A percentile compares a stretch with the other conserved stretches of the same genome.
Conservation (phyloP, 306 rosid species). For the Casuarina glauca region DNA sequence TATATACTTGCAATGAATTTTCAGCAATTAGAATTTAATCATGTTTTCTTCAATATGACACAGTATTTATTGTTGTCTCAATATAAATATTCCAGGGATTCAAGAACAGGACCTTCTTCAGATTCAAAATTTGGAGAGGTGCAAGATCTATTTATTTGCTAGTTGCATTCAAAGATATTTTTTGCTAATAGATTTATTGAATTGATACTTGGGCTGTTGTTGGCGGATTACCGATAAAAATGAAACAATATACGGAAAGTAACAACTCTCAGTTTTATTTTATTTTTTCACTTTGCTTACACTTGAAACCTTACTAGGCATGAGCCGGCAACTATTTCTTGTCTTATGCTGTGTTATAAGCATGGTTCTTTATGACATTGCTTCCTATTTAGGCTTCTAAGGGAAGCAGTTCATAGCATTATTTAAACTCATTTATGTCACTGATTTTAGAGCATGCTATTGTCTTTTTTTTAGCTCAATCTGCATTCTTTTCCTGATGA, state of each 20-base stretch:
- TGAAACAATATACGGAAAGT: neutral
- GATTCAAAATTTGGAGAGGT: conserved; percentile 98
- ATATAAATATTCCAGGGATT: conserved; percentile 71
- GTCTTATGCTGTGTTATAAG: neutral
- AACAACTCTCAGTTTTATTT: neutral
- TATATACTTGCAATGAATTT: conserved; percentile 17
- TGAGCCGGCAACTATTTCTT: neutral
- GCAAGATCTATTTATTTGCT: conserved; percentile 31
- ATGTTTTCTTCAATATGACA: conserved; percentile 17
- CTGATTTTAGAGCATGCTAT: neutral
- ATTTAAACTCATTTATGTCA: neutral
- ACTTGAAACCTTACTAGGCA: neutral
- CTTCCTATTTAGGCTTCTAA: neutral
- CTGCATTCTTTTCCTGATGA: conserved; percentile 1
- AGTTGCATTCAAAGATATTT: neutral
- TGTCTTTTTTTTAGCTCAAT: conserved; percentile 8
- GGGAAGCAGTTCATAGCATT: neutral
- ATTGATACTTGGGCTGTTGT: neutral
- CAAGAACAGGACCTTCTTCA: conserved; percentile 58
- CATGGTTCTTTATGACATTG: neutral
- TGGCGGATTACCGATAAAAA: neutral
- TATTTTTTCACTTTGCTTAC: neutral
- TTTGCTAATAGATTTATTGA: neutral
- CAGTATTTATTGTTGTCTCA: conserved; percentile 29
- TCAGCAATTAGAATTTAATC: conserved; percentile 1